phyloP scores from a whole-genome alignment of 257 asterid genomes.

The Solanum acaule region DNA sequence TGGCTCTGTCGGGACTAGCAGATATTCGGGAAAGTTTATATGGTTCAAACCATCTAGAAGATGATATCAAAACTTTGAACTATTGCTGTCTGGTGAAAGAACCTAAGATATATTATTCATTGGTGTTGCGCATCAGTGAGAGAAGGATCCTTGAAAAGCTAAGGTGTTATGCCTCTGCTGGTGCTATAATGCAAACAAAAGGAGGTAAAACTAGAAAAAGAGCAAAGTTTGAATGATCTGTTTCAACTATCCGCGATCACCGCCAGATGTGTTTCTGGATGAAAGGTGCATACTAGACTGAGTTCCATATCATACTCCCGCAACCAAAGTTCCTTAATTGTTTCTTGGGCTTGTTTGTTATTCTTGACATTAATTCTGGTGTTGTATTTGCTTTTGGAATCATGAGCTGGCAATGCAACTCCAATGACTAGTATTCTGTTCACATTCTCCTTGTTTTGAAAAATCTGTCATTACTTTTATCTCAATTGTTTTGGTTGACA shows the following conservation, averaged over 20 bases:
- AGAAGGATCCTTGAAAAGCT: slow-evolving; percentile 71
- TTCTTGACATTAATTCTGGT: neutral
- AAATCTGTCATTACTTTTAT: neutral
- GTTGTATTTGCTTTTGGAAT: neutral
- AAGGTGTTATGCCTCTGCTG: slow-evolving; percentile 34
- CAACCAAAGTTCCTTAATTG: neutral
- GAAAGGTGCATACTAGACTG: neutral
- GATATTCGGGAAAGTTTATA: slow-evolving; percentile 67
- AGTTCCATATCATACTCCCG: neutral
- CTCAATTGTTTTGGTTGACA: neutral
- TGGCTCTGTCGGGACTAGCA: slow-evolving; percentile 56
- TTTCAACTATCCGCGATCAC: neutral
- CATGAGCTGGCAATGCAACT: neutral
- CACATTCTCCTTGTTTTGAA: neutral
- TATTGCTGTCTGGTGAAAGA: slow-evolving; percentile 27
- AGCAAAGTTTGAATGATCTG: neutral
- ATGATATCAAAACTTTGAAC: slow-evolving; percentile 34
- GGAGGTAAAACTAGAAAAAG: neutral
- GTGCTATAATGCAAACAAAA: neutral
- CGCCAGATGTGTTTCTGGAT: neutral
- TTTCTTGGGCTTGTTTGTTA: neutral
- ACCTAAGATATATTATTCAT: slow-evolving; percentile 46
- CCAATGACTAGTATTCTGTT: neutral
- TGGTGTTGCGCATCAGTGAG: slow-evolving; percentile 71
- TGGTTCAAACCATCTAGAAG: slow-evolving; percentile 44